Evolutionary conservation across 192 early-diverging fungal genomes (phyloP).

Genomic region (Coemansia nantahalensis): DNA sequence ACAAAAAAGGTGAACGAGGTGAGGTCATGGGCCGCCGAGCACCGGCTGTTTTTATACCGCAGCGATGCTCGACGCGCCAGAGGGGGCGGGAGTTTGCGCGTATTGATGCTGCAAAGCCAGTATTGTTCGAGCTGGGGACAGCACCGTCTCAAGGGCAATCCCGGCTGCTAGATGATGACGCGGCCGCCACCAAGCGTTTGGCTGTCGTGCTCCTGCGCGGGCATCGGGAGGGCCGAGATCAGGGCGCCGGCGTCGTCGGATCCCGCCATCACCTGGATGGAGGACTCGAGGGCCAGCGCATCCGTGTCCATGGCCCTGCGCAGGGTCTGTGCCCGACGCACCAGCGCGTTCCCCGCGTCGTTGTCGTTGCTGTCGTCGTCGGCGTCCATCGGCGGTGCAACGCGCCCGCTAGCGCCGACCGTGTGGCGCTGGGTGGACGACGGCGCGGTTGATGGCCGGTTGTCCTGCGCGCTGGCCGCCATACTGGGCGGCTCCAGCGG

Average conservation of each 20-base stretch:
- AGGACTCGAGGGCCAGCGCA: slow-evolving; percentile 30
- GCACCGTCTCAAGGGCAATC: too few relatives aligned
- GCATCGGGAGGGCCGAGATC: slow-evolving; percentile 46
- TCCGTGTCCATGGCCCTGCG: slow-evolving; percentile 41
- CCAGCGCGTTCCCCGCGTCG: slow-evolving; percentile 1
- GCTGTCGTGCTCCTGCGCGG: background rate
- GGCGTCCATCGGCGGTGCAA: background rate
- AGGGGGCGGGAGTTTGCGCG: too few relatives aligned
- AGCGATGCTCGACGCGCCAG: too few relatives aligned
- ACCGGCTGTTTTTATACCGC: too few relatives aligned
- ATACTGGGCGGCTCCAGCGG: background rate
- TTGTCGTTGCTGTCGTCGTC: slow-evolving; percentile 3
- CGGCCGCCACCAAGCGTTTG: slow-evolving; percentile 21
- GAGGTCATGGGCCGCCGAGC: too few relatives aligned
- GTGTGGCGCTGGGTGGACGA: slow-evolving; percentile 33
- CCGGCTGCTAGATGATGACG: slow-evolving; percentile 41
- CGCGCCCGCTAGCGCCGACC: slow-evolving; percentile 10
- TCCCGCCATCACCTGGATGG: slow-evolving; percentile 17
- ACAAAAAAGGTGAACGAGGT: too few relatives aligned
- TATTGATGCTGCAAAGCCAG: too few relatives aligned
- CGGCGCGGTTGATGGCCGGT: slow-evolving; percentile 39
- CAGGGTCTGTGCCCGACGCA: slow-evolving; percentile 39
- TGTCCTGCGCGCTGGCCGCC: slow-evolving; percentile 4
- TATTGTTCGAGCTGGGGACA: too few relatives aligned
- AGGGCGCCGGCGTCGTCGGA: slow-evolving; percentile 18